phyloP scores from a whole-genome alignment of 306 rosid species.

The Inga oerstediana region DNA sequence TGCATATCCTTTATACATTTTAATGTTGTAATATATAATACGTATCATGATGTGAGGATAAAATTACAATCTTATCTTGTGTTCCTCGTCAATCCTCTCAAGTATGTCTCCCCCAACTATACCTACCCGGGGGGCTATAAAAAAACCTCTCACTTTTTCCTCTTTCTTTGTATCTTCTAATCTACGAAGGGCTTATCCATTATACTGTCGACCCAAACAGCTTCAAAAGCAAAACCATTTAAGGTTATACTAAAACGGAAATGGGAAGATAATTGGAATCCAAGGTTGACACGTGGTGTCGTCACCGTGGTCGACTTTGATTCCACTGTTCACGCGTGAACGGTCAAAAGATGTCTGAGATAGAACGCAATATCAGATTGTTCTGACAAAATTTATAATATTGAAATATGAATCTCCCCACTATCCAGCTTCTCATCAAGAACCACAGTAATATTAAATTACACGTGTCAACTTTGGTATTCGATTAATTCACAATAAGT shows the following conservation, averaged over 20 bases:
- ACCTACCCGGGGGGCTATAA: conserved; percentile 30
- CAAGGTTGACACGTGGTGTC: conserved; percentile 50
- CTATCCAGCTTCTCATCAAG: not conserved
- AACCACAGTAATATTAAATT: not conserved
- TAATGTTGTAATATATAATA: not conserved
- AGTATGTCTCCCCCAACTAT: conserved; percentile 14
- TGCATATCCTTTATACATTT: not conserved
- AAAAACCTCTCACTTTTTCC: not conserved
- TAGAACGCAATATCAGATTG: conserved; percentile 65
- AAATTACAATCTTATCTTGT: conserved; percentile 43
- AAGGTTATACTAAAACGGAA: conserved; percentile 14
- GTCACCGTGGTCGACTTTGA: conserved; percentile 23
- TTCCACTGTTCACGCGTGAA: conserved; percentile 61
- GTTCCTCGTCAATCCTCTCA: conserved; percentile 20
- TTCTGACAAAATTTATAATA: not conserved
- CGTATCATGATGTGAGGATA: conserved; percentile 21
- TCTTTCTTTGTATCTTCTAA: conserved; percentile 11
- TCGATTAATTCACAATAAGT: not conserved
- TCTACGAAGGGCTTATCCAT: conserved; percentile 3
- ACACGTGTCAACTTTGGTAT: conserved; percentile 40
- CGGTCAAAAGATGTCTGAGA: conserved; percentile 59
- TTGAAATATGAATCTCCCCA: conserved; percentile 28
- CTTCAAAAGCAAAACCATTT: conserved; percentile 2
- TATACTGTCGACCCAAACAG: conserved; percentile 28
- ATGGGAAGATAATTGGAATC: conserved; percentile 42